phyloP scores from a whole-genome alignment of 495 filamentous ascomycete species.

The Margaritispora aquatica region DNA sequence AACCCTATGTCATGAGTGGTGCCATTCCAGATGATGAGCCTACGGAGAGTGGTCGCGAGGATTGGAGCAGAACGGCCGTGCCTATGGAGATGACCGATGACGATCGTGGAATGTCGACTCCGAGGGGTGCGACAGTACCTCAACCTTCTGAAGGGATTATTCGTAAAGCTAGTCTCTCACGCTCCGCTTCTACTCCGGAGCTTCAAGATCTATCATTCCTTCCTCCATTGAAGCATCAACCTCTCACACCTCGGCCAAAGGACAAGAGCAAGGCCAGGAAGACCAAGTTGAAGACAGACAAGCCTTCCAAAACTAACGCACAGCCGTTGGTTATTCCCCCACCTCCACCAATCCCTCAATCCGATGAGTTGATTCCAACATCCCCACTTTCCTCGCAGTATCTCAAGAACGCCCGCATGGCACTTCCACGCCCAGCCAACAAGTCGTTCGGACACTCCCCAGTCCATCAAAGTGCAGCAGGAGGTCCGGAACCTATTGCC shows the following conservation, averaged over 20 bases:
- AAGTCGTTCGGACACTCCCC: neutral
- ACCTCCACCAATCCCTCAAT: neutral
- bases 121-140: constrained; percentile 4
- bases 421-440: constrained; percentile 19
- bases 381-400: constrained; percentile 19
- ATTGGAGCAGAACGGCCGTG: constrained; percentile 14
- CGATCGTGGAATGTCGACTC: constrained; percentile 1
- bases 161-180: constrained; percentile 23
- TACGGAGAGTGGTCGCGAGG: constrained; percentile 7
- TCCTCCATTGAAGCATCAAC: constrained; percentile 28
- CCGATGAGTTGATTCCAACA: constrained; percentile 3
- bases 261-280: constrained; percentile 18
- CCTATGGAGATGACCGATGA: constrained; percentile 12
- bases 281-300: neutral
- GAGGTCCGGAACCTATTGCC: constrained; percentile 38
- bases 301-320: neutral
- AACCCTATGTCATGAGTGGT: constrained; percentile 4
- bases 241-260: constrained; percentile 19
- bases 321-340: neutral
- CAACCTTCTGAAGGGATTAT: neutral
- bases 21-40: constrained; percentile 7
- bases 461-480: neutral
- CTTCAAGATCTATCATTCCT: constrained; percentile 23
- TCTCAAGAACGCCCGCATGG: constrained; percentile 31
- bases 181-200: constrained; percentile 30